Base-by-base conservation (phyloP, 768 basidiomycete genomes). In the Suillus hirtellus region DNA sequence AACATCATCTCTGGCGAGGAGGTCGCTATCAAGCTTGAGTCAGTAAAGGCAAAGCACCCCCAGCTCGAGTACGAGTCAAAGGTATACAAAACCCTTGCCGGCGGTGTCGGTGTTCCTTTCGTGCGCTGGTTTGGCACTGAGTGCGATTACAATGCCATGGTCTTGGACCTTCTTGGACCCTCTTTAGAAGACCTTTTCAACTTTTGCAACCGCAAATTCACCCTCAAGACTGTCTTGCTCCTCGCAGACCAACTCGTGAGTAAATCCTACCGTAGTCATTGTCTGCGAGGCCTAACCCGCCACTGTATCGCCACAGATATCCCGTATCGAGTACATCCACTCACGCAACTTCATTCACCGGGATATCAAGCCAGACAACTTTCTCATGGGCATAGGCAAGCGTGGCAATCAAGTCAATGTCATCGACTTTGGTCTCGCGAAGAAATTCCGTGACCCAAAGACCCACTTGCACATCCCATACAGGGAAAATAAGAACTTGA, bases 61-160 rank as follows among this genome's bases (percentile, higher is more conserved):
- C 97, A 99, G 79, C 90, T 99, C 72, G 97, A 99, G 77, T 99
- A 99, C 74, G 96, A 99, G 79, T 90, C 89, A 68, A 92, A 92
- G 77, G 92, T 93, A 55, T 91, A 90, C 81, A 99, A 98, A 88
- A 95, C 94, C n/a, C 87, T 99, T 59, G 96, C 97, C 21, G 97
- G 97, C 62, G 97, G 97, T 68, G 97, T 99, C 63, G 97, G 97
- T 60, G 95, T 99, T 12, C 97, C 97, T 9, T 99, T 99, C 69
- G 97, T 99, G 62, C 81, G 97, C 71, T 99, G 92, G 91, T 93
- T 90, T 69, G 91, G 91, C 27, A 93, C 90, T 49, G 91, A 99
- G 78, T 99, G 97, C 78, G 96, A 99, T 76, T 99, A 98, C 84
- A 99, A 99, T 64, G 97, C 97, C 54, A 99, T 99, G 97, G 97